These are phyloP conservation scores for Tuber borchii DNA, from an alignment of 495 filamentous ascomycete genomes.

Conservation along the genomic window DNA sequence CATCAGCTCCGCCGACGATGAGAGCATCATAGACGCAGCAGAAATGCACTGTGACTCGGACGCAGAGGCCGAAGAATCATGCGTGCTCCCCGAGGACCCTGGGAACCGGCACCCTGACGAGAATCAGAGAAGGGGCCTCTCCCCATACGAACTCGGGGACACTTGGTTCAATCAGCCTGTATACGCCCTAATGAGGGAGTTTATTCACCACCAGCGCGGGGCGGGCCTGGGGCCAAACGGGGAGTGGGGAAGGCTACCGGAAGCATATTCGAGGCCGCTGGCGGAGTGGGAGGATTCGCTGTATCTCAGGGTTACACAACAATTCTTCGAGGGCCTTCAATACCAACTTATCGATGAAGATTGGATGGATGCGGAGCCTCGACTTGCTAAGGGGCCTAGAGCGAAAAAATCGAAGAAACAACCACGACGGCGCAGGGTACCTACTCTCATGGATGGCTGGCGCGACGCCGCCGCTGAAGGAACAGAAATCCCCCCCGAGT, in stretches of 20 bases:
- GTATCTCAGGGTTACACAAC: background rate
- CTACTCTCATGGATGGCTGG: background rate
- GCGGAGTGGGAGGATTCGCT: background rate
- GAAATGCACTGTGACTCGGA: background rate
- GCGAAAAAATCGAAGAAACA: no score
- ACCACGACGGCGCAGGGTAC: background rate
- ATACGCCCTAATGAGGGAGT: background rate
- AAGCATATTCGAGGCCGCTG: background rate
- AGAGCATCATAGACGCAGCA: background rate
- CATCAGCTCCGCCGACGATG: background rate
- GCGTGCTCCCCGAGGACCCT: background rate
- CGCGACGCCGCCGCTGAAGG: no score
- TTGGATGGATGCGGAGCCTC: background rate
- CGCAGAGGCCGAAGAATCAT: background rate
- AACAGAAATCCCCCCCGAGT: no score
- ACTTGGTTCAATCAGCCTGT: background rate
- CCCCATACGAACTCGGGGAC: background rate
- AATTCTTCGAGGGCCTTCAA: background rate
- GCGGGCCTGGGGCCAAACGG: background rate
- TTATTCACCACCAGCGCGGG: background rate
- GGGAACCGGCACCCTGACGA: background rate
- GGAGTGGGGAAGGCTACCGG: background rate
- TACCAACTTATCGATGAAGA: background rate
- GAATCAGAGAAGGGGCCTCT: background rate
- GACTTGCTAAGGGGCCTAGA: no score